phyloP scores from a whole-genome alignment of 2,329 filamentous ascomycete species.

The Microdochium nivale region DNA sequence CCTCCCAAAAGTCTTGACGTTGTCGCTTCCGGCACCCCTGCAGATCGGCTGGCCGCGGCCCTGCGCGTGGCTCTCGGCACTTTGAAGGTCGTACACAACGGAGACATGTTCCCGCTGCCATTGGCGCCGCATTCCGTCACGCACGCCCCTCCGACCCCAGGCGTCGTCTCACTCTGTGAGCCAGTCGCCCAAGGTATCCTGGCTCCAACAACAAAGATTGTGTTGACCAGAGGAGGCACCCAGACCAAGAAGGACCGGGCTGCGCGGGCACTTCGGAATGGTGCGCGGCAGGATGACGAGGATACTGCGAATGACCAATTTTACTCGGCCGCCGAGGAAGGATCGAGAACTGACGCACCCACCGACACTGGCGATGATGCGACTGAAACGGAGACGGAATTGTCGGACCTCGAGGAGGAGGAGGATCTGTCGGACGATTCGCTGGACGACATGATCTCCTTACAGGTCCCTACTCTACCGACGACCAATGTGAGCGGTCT shows the following conservation, averaged over 20 bases:
- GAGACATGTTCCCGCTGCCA: conserved; percentile 70
- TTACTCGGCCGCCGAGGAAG: conserved; percentile 83
- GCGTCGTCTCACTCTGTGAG: conserved; percentile 86
- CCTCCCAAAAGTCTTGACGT: conserved; percentile 26
- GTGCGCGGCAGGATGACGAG: conserved; percentile 56
- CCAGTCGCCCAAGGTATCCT: conserved; percentile 85
- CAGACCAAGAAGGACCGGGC: conserved; percentile 44
- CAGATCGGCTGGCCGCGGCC: conserved; percentile 53
- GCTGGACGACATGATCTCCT: conserved; percentile 85
- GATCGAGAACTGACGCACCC: conserved; percentile 47
- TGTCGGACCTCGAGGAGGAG: conserved; percentile 57
- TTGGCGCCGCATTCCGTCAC: conserved; percentile 80
- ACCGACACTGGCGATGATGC: conserved; percentile 49
- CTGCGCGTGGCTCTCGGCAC: conserved; percentile 67
- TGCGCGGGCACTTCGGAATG: conserved; percentile 46
- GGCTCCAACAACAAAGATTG: conserved; percentile 69
- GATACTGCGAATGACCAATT: conserved; percentile 87
- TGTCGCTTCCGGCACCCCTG: conserved; percentile 24
- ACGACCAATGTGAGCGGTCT: conserved; percentile 71
- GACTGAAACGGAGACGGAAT: conserved; percentile 55
- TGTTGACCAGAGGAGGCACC: conserved; percentile 60
- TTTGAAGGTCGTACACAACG: conserved; percentile 70
- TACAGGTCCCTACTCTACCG: conserved; percentile 70
- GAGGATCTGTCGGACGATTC: conserved; percentile 82
- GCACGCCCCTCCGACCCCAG: conserved; percentile 74